A percentile compares a stretch with the other conserved stretches of the same genome.
Conservation (phyloP, 2,329 filamentous ascomycete species). For the Microcyclosporella mali region DNA sequence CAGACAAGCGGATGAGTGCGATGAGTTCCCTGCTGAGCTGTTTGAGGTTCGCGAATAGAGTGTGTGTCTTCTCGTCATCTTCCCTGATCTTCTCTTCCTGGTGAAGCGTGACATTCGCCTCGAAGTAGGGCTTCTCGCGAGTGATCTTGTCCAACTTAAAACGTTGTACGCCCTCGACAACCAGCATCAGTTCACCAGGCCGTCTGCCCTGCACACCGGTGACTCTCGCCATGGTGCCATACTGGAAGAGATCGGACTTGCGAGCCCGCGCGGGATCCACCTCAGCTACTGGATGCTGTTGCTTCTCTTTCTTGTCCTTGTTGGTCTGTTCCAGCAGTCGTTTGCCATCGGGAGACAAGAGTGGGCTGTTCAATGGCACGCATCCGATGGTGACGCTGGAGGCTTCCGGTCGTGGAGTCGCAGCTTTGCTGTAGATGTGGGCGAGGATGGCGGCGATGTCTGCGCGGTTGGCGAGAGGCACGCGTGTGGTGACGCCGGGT, state of each 20-base stretch:
- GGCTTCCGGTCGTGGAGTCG: constrained; percentile 57
- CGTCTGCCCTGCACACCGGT: constrained; percentile 44
- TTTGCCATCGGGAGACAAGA: constrained; percentile 68
- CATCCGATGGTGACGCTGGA: constrained; percentile 75
- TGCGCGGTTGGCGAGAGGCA: constrained; percentile 74
- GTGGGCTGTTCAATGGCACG: constrained; percentile 73
- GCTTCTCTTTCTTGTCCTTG: constrained; percentile 33
- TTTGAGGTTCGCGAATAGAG: constrained; percentile 74
- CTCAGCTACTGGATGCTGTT: constrained; percentile 49
- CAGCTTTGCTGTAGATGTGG: constrained; percentile 70
- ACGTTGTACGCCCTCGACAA: constrained; percentile 78
- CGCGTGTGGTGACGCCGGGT: constrained; percentile 76
- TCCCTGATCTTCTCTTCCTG: constrained; percentile 50
- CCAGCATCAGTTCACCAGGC: constrained; percentile 62
- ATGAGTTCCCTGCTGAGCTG: constrained; percentile 79
- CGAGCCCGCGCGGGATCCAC: constrained; percentile 39
- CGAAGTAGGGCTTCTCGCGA: constrained; percentile 78
- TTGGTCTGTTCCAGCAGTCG: constrained; percentile 63
- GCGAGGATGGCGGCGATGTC: constrained; percentile 86
- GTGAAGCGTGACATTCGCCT: constrained; percentile 68
- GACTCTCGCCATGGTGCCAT: constrained; percentile 62
- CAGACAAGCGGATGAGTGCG: constrained; percentile 74
- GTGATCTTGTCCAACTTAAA: constrained; percentile 68
- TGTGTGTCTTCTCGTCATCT: constrained; percentile 55
- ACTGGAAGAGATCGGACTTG: constrained; percentile 66